A percentile compares a stretch with the other conserved stretches of the same genome.
Conservation (phyloP, 257 asterid species). For the Nicotiana otophora region DNA sequence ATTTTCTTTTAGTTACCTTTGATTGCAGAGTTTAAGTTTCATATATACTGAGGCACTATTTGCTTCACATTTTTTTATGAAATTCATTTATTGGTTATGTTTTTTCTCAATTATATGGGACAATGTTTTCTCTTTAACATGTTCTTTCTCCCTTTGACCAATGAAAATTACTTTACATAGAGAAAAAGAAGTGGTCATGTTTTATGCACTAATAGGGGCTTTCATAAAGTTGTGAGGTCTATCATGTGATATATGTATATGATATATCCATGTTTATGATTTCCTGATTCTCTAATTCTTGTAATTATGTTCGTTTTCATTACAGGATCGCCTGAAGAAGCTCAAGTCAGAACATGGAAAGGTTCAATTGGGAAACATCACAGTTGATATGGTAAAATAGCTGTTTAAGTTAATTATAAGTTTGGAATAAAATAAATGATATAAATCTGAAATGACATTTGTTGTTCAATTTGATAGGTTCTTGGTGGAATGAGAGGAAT, state of each 20-base stretch:
- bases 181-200: neutral
- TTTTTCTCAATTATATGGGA: neutral
- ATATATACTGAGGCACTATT: neutral
- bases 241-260: neutral
- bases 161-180: neutral
- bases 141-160: neutral
- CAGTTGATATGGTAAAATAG: constrained; percentile 75
- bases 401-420: neutral
- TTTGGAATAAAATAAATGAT: neutral
- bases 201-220: neutral
- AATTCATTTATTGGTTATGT: neutral
- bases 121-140: neutral
- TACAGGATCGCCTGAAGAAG: constrained; percentile 75
- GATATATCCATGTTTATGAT: neutral
- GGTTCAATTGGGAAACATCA: constrained; percentile 76
- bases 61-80: neutral
- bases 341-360: constrained; percentile 76
- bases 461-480: constrained; percentile 44
- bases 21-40: neutral
- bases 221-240: neutral
- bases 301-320: neutral
- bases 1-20: neutral
- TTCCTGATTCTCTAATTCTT: neutral
- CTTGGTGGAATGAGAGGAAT: constrained; percentile 99
- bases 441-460: neutral